Base-by-base conservation (phyloP, 2,329 filamentous ascomycete species). In the Bipolaris victoriae region DNA sequence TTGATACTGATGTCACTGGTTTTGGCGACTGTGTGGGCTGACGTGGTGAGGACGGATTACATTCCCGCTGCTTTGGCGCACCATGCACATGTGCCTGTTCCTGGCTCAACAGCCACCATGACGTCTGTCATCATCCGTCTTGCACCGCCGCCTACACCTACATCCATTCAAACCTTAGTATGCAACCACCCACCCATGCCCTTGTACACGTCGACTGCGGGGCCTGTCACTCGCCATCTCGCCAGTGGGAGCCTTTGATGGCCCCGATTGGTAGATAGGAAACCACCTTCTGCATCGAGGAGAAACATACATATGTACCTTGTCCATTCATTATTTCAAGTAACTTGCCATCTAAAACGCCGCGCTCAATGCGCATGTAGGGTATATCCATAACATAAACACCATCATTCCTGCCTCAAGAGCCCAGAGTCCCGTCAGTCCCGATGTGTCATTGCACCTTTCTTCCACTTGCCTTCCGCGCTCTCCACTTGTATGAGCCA, bases 371-470 rank as follows among this genome's bases (percentile, higher is more conserved):
- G 45, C 51, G 51, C 45, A 50, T 47, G 40, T 53, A 49, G 51
- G 55, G 55, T 58, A 58, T 58, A 58, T 55, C 50, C 49, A 40
- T 47, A 57, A 26, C 35, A 39, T 44, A 49, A 51, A 57, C 44
- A 57, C 39, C 33, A 31, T 33, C 44, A 16, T 10, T 16, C 41
- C 24, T 18, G 15, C 31, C 40, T 16, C 45, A 45, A 45, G 45
- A 44, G 44, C 29, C 40, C 52, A 57, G 26, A 18, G 44, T 15
- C 44, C 40, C 43, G 16, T 24, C 46, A 18, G 35, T 52, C 24
- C 24, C 49, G 26, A 35, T 20, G 50, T 40, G 16, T 62, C 44
- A 66, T 35, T 64, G 61, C n/a, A 61, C 45, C 33, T 66, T 66
- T 33, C 63, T 49, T 5, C 61, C 59, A 6, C 24, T 57, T 9